Evolutionary conservation across 1,284 basidiomycete species (phyloP), one percentile per base, ranked within the genome.

Genomic region (Moniliella sp.): DNA sequence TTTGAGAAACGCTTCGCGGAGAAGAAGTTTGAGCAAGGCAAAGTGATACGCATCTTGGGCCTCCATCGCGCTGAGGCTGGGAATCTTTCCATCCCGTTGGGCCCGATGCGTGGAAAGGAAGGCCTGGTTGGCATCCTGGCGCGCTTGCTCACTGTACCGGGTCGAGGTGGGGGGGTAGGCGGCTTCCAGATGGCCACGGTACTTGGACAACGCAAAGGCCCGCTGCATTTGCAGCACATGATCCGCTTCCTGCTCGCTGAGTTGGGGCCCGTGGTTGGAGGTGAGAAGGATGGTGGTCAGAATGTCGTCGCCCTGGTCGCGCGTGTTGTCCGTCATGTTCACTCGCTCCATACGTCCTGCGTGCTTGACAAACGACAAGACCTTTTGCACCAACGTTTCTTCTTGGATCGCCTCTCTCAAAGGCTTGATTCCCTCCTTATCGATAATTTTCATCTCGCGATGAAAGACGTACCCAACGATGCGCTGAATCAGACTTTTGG

Each of bases 401-500:
- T 25, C 27, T n/a, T 31, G 23, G 25, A 59, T 44, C 37, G 50
- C 48, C 33, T 47, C 45, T 28, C 43, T 41, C 5, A 59, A 26
- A 5, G 53, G 56, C 2, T 35, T 34, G 17, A 59, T 42, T 18
- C 47, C 50, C 19, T 57, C 46, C 41, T 52, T 52, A 25, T 52
- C 42, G 16, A 58, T 42, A 26, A 40, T 33, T 21, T 45, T 35
- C 2, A 41, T 43, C 18, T 53, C 43, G 18, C 45, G 43, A 18
- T 45, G 44, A 15, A 59, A 38, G 23, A 53, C 50, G 30, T 43
- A 50, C n/a, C 44, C 41, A 18, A 57, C 40, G 25, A 57, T 39
- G 25, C 50, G 43, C 39, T 59, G 56, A 26, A 59, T 41, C 15
- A 59, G 47, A 33, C 54, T 57, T 31, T 57, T 55, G 33, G 48